These are phyloP conservation scores for Colletotrichum sojae DNA, from an alignment of 2,329 filamentous ascomycete species.

Conservation along the genomic window DNA sequence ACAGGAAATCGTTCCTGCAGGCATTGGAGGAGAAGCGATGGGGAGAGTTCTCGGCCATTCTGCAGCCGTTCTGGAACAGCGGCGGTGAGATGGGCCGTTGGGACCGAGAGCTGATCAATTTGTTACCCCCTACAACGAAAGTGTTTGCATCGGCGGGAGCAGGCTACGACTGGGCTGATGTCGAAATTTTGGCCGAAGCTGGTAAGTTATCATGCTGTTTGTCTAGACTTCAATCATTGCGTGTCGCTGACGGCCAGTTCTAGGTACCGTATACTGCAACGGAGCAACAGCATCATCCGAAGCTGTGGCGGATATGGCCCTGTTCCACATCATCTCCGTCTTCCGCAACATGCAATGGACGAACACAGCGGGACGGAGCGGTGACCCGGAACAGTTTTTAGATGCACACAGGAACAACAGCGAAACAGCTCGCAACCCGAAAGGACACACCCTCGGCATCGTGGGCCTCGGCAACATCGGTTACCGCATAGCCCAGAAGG, in stretches of 20 bases:
- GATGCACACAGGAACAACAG: slow-evolving; percentile 69
- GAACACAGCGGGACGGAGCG: slow-evolving; percentile 63
- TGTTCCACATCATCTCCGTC: slow-evolving; percentile 71
- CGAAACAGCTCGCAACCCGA: slow-evolving; percentile 69
- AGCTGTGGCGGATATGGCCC: slow-evolving; percentile 72
- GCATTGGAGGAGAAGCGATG: slow-evolving; percentile 55
- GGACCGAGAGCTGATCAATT: slow-evolving; percentile 70
- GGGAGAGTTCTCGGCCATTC: slow-evolving; percentile 60
- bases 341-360: slow-evolving; percentile 73
- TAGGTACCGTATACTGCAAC: slow-evolving; percentile 73
- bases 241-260: not conserved
- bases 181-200: slow-evolving; percentile 49
- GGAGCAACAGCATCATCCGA: slow-evolving; percentile 72
- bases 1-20: slow-evolving; percentile 54
- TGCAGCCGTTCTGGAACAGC: slow-evolving; percentile 74
- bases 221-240: not conserved
- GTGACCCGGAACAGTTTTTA: slow-evolving; percentile 54
- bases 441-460: slow-evolving; percentile 67
- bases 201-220: not conserved
- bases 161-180: slow-evolving; percentile 75
- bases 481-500: slow-evolving; percentile 68
- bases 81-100: slow-evolving; percentile 76
- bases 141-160: slow-evolving; percentile 73
- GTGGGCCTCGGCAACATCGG: slow-evolving; percentile 73
- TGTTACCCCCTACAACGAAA: slow-evolving; percentile 66